phyloP scores from a whole-genome alignment of 1,139 yeast genomes.

The Candida mesenterica region DNA sequence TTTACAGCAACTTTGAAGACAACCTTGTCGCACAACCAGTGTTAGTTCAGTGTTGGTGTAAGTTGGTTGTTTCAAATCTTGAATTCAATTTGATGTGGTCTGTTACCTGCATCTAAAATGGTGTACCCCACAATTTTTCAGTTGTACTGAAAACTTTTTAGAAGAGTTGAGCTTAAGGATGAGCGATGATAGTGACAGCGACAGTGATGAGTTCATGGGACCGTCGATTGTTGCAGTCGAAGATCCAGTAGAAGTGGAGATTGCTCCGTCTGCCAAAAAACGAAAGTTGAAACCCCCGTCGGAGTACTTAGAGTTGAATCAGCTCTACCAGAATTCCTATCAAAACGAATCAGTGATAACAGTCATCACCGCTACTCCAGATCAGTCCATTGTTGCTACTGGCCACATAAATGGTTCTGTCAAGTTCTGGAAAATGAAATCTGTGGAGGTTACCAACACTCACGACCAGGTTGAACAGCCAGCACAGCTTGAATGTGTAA shows the following conservation, averaged over 20 bases:
- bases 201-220: constrained; percentile 10
- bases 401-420: constrained; percentile 41
- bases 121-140: too few species aligned
- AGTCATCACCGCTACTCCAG: constrained; percentile 10
- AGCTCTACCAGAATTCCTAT: constrained; percentile 12
- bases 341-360: constrained; percentile 12
- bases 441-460: not conserved
- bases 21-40: too few species aligned
- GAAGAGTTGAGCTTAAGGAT: too few species aligned
- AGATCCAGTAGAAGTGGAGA: not conserved
- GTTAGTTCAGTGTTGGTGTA: too few species aligned
- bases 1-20: too few species aligned
- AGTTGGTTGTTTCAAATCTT: too few species aligned
- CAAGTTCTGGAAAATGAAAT: constrained; percentile 35
- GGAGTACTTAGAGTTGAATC: constrained; percentile 3
- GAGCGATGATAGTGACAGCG: constrained; percentile 2
- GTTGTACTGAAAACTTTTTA: too few species aligned
- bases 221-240: constrained; percentile 6
- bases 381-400: constrained; percentile 24
- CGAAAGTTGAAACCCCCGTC: not conserved
- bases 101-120: too few species aligned
- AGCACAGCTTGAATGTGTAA: constrained; percentile 33
- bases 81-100: too few species aligned
- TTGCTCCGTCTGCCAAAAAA: not conserved
- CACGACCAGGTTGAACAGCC: constrained; percentile 3